Conservation (phyloP, 805 yeast genomes). For the Cyberlindnera mrakii region DNA sequence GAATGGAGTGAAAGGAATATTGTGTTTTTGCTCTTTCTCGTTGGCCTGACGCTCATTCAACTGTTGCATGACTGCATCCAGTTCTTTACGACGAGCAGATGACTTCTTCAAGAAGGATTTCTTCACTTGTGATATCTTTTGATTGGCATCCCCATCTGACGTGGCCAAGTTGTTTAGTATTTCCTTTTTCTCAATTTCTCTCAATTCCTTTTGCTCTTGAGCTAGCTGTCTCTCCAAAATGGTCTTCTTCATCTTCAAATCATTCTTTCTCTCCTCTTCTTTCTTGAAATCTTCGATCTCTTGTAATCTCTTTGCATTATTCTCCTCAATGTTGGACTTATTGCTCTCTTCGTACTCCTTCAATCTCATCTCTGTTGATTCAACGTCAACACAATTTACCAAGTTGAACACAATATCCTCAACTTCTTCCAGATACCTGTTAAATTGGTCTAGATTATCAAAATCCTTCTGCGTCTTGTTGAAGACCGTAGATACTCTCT, state of each 20-base stretch:
- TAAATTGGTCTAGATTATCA: constrained; percentile 47
- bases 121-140: constrained; percentile 46
- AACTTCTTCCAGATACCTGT: constrained; percentile 75
- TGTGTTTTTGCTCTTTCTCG: constrained; percentile 7
- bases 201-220: constrained; percentile 50
- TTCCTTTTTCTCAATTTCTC: constrained; percentile 49
- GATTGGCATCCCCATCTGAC: constrained; percentile 34
- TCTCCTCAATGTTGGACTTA: constrained; percentile 67
- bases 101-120: constrained; percentile 55
- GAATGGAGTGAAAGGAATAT: constrained; percentile 86
- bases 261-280: constrained; percentile 64
- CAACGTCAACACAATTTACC: constrained; percentile 62
- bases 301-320: constrained; percentile 65
- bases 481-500: constrained; percentile 67
- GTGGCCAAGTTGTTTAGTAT: constrained; percentile 47
- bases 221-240: constrained; percentile 59
- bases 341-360: constrained; percentile 68
- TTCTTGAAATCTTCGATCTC: constrained; percentile 61
- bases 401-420: constrained; percentile 78
- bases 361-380: constrained; percentile 59
- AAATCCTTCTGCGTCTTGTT: constrained; percentile 80
- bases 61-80: constrained; percentile 34
- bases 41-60: constrained; percentile 27
- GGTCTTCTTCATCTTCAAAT: constrained; percentile 44
- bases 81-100: constrained; percentile 52